A percentile compares a stretch with the other conserved stretches of the same genome.
phyloP scores from a whole-genome alignment of 1,284 basidiomycete genomes.

The Ganoderma boninense region DNA sequence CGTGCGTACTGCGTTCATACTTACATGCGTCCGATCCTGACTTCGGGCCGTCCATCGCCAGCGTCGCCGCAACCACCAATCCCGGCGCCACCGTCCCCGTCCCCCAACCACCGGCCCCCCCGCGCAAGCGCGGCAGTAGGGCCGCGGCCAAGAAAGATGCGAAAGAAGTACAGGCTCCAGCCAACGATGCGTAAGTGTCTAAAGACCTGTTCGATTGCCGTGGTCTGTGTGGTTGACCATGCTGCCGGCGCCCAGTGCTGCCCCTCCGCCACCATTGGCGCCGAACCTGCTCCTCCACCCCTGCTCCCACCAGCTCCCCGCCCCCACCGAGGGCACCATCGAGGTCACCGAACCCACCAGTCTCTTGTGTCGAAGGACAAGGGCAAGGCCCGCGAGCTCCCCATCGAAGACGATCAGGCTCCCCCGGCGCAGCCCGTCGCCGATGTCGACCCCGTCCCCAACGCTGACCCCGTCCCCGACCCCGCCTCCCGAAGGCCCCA shows the following conservation, averaged over 20 bases:
- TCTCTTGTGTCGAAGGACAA: not conserved
- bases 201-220: not conserved
- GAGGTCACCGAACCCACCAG: not conserved
- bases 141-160: constrained; percentile 1
- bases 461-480: not conserved
- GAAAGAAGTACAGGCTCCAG: not conserved
- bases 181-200: not conserved
- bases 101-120: constrained; percentile 8
- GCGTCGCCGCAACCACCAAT: constrained; percentile 5
- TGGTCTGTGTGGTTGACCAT: not conserved
- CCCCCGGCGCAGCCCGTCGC: not conserved
- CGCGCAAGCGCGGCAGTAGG: constrained; percentile 19
- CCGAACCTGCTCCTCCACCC: not conserved
- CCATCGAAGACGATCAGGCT: not conserved
- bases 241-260: not conserved
- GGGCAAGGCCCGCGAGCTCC: not conserved
- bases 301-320: not conserved
- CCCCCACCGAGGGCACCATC: constrained; percentile 8
- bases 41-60: not conserved
- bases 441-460: not conserved
- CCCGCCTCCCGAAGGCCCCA: not conserved
- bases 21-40: not conserved
- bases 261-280: not conserved
- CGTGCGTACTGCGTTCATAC: constrained; percentile 3
- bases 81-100: constrained; percentile 9